These are phyloP conservation scores for Pleurotus cornucopiae DNA, from an alignment of 768 basidiomycete genomes.

Conservation along the genomic window DNA sequence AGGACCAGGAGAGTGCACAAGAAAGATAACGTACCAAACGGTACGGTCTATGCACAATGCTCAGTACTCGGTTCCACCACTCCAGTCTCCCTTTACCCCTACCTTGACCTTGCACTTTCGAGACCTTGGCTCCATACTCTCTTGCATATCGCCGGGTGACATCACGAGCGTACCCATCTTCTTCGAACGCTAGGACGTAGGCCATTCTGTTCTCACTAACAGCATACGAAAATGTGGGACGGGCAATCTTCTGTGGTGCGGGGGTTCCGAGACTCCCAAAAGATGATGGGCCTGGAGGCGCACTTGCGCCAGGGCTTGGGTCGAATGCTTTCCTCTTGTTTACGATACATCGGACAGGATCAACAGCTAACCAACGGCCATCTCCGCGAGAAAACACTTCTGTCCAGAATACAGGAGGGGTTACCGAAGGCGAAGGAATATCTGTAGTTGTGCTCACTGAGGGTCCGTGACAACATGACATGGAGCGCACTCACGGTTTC, in stretches of 20 bases:
- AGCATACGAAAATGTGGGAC: conserved; percentile 17
- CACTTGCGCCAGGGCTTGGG: conserved; percentile 39
- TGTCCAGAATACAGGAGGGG: conserved; percentile 92
- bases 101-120: conserved; percentile 70
- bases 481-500: conserved; percentile 17
- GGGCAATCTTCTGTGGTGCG: conserved; percentile 5
- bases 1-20: conserved; percentile 12
- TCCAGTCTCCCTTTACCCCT: conserved; percentile 54
- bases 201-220: conserved; percentile 75
- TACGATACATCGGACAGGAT: conserved; percentile 77
- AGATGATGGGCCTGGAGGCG: conserved; percentile 8
- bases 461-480: background rate
- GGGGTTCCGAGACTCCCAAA: conserved; percentile 4
- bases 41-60: conserved; percentile 67
- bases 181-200: conserved; percentile 92
- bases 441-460: background rate
- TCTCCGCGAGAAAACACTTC: conserved; percentile 95
- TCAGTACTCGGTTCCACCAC: conserved; percentile 83
- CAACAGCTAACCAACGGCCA: conserved; percentile 88
- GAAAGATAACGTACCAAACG: conserved; percentile 59
- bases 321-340: conserved; percentile 82
- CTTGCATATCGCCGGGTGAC: conserved; percentile 87
- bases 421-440: conserved; percentile 20
- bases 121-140: conserved; percentile 74
- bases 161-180: conserved; percentile 89